Evolutionary conservation across 768 basidiomycete genomes (phyloP), one percentile per base, ranked within the genome.

Genomic region (Tricholomella constricta): DNA sequence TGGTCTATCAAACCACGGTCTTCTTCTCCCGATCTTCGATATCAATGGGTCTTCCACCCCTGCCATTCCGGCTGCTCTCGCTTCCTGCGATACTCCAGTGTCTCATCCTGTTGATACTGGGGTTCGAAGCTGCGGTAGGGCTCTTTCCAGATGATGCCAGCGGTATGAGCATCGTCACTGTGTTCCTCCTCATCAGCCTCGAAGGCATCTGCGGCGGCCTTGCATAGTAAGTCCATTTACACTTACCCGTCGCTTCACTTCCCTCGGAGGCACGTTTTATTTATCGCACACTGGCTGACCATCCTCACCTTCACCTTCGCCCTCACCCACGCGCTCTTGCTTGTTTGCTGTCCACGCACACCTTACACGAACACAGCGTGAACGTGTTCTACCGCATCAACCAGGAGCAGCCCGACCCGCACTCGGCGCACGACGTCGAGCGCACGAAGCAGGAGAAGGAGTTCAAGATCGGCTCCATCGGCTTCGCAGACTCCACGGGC

Each of bases 171-270:
- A 80, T 89, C 58, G 55, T 73, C 14, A 60, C 81, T n/a, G 83
- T 87, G 2, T 91, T 94, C 64, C 32, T 82, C 10, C 78, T 97
- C 41, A 86, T 99, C 61, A 84, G 88, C 57, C 55, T 92, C 7
- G 96, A 99, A 67, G 96, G 96, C 2, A 77, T 97, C 38, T 96
- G 93, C 58, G 96, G 96, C 26, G 96, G 96, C 4, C 77, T 89
- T 10, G 93, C 92, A 14, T 98, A 97, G 91, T 92, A 62, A 66
- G 89, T 77, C 42, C 52, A 43, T 56, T 38, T 31, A 32, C 23
- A 45, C n/a, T 41, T 31, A n/a, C n/a, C n/a, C n/a, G n/a, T 51
- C 38, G 42, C 10, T 48, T 32, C 26, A 38, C 19, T 25, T 32
- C 12, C 20, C 34, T n/a, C 19, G 17, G 22, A 15, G 37, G n/a